Conservation (phyloP, 2,329 filamentous ascomycete species). For the Anthostomella pinea region DNA sequence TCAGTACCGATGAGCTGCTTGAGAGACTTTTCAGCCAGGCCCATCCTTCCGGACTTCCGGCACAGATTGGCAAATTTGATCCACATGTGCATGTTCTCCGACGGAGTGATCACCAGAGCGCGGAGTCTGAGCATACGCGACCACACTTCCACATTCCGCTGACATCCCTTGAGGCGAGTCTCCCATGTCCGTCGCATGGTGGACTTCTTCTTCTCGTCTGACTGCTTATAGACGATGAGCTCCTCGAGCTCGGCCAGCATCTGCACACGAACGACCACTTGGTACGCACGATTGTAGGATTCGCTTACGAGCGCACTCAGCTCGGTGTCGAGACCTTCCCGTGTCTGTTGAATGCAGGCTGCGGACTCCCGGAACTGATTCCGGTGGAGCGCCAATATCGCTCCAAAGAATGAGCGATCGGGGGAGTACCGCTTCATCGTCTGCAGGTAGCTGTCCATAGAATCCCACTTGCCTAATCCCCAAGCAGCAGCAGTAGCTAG, state of each 20-base stretch:
- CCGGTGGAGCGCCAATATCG: conserved; percentile 89
- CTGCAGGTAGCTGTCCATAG: conserved; percentile 95
- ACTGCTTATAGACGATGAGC: conserved; percentile 96
- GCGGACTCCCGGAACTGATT: conserved; percentile 93
- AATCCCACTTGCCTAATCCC: conserved; percentile 94
- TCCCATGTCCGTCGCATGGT: conserved; percentile 96
- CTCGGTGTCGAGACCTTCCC: conserved; percentile 92
- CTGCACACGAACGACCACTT: conserved; percentile 96
- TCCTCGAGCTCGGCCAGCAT: conserved; percentile 99
- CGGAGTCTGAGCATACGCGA: conserved; percentile 95
- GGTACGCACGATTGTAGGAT: conserved; percentile 95
- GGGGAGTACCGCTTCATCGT: conserved; percentile 94
- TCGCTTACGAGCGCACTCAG: conserved; percentile 95
- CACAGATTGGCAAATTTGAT: conserved; percentile 99
- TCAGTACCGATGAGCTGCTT: conserved; percentile 82
- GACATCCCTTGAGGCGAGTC: conserved; percentile 87
- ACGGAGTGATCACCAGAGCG: conserved; percentile 84
- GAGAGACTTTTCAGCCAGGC: conserved; percentile 90
- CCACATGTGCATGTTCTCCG: conserved; percentile 98
- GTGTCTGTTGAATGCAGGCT: conserved; percentile 84
- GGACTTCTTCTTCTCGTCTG: conserved; percentile 81
- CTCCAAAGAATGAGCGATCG: conserved; percentile 95
- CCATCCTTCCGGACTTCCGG: conserved; percentile 91
- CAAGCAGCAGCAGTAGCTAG: conserved; percentile 94
- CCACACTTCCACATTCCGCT: conserved; percentile 97